These are phyloP conservation scores for Colletotrichum lindemuthianum DNA, from an alignment of 2,329 filamentous ascomycete species.

Conservation along the genomic window DNA sequence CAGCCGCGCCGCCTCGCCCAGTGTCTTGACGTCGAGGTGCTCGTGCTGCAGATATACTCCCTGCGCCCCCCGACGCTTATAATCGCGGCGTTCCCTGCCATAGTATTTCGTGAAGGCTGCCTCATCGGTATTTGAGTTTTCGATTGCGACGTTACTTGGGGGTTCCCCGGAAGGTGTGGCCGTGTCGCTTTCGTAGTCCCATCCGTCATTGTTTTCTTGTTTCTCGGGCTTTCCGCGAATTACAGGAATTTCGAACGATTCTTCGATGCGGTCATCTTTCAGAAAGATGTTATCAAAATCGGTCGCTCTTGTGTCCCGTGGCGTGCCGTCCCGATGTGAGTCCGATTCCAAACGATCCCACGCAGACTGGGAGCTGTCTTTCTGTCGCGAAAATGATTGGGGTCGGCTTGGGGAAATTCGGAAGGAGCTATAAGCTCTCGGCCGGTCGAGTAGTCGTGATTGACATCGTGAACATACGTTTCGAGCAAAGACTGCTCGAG, in stretches of 20 bases:
- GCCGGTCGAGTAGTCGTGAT: conserved; percentile 39
- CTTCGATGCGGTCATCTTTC: background rate
- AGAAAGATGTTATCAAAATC: background rate
- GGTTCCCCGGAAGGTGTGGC: too few species aligned
- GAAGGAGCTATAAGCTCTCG: conserved; percentile 17
- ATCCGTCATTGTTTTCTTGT: background rate
- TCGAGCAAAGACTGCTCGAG: conserved; percentile 45
- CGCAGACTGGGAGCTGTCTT: conserved; percentile 22
- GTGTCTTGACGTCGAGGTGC: conserved; percentile 44
- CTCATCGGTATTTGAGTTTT: too few species aligned
- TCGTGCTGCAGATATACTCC: conserved; percentile 23
- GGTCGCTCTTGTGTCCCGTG: too few species aligned
- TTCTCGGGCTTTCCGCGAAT: background rate
- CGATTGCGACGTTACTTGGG: too few species aligned
- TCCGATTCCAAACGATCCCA: conserved; percentile 27
- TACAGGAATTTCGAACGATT: background rate
- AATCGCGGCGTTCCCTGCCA: background rate
- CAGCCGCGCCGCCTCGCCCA: conserved; percentile 54
- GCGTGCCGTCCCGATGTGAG: background rate
- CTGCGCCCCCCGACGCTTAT: conserved; percentile 14
- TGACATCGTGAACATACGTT: conserved; percentile 49
- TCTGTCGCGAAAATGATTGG: conserved; percentile 14
- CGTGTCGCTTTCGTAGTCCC: too few species aligned
- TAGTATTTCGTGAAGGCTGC: background rate
- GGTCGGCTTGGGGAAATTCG: conserved; percentile 15